These are phyloP conservation scores for Gynochthodes officinalis DNA, from an alignment of 257 asterid genomes.

Conservation along the genomic window DNA sequence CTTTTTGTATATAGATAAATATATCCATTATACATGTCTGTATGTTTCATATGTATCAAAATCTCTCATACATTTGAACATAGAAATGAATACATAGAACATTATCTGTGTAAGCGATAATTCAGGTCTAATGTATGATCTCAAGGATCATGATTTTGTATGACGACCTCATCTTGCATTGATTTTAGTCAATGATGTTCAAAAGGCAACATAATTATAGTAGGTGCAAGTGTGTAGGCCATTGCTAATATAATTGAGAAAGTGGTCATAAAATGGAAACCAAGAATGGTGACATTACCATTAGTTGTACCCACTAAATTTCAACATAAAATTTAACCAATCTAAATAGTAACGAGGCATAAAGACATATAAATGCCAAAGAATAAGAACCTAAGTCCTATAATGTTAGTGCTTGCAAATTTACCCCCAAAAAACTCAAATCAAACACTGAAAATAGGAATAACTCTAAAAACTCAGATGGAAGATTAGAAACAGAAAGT, in stretches of 20 bases:
- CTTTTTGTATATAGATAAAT: not conserved
- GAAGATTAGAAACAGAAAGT: not conserved
- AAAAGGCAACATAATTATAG: not conserved
- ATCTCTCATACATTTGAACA: not conserved
- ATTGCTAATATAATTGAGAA: not conserved
- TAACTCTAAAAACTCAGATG: too few species aligned
- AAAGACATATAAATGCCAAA: not conserved
- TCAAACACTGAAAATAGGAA: not conserved
- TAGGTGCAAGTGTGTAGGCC: not conserved
- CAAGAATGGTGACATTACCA: not conserved
- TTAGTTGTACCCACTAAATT: not conserved
- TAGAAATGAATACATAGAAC: not conserved
- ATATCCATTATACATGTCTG: not conserved
- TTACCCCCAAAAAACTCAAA: not conserved
- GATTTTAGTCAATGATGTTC: not conserved
- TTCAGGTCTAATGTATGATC: not conserved
- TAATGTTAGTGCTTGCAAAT: not conserved
- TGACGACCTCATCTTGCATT: not conserved
- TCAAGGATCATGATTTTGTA: not conserved
- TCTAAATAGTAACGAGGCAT: not conserved
- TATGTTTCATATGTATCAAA: not conserved
- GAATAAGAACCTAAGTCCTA: not conserved
- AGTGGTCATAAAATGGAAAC: not conserved
- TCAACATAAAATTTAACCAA: not conserved
- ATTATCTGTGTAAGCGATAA: not conserved